A percentile compares a stretch with the other conserved stretches of the same genome.
Conservation (phyloP, 2,329 filamentous ascomycete genomes). For the Ophiosphaerella korrae region DNA sequence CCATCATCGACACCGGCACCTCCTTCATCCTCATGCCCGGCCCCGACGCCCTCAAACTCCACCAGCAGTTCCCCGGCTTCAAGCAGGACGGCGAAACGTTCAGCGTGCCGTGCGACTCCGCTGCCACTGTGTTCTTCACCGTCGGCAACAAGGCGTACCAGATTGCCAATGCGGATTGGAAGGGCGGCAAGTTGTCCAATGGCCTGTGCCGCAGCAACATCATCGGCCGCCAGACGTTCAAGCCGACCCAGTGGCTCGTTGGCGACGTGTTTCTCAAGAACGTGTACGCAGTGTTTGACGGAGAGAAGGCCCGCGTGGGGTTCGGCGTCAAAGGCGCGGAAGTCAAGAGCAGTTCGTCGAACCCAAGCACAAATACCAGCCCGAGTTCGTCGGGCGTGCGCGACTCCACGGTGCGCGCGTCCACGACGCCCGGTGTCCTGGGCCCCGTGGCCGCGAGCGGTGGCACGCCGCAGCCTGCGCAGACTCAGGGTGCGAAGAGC, state of each 20-base stretch:
- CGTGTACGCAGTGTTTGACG: conserved; percentile 85
- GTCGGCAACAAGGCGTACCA: conserved; percentile 72
- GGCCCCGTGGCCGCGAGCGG: no score
- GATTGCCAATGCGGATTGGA: conserved; percentile 74
- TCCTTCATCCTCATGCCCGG: conserved; percentile 76
- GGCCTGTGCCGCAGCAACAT: conserved; percentile 69
- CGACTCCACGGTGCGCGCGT: no score
- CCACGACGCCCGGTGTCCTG: no score
- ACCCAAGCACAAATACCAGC: no score
- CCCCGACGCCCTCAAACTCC: conserved; percentile 68
- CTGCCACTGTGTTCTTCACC: conserved; percentile 63
- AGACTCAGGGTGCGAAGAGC: no score
- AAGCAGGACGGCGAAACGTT: conserved; percentile 65
- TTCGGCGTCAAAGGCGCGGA: conserved; percentile 37
- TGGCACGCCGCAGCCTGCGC: no score
- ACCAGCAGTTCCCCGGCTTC: conserved; percentile 69
- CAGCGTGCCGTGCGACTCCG: conserved; percentile 73
- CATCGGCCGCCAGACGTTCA: conserved; percentile 71
- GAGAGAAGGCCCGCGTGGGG: conserved; percentile 68
- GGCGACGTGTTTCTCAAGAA: conserved; percentile 89
- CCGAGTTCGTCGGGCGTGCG: no score
- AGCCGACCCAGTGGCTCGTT: conserved; percentile 71
- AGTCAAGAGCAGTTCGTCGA: not conserved
- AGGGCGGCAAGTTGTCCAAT: conserved; percentile 54
- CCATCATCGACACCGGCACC: conserved; percentile 84